These are phyloP conservation scores for Eucommia ulmoides DNA, from an alignment of 257 asterid genomes.

Conservation along the genomic window DNA sequence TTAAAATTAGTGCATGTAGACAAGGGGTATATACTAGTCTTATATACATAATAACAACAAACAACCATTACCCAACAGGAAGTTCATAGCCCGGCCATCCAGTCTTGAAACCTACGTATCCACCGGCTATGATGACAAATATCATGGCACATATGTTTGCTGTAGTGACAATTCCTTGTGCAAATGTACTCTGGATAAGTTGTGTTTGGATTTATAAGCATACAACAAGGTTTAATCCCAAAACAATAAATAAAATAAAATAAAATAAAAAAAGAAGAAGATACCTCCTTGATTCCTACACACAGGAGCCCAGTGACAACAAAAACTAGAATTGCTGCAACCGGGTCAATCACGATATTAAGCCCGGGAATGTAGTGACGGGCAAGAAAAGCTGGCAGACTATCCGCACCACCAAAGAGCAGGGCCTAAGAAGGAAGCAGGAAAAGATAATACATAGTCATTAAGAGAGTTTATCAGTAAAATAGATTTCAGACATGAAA, in stretches of 20 bases:
- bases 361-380: conserved; percentile 86
- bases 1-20: no score
- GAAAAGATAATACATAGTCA: no score
- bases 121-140: conserved; percentile 89
- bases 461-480: no score
- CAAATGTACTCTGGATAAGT: conserved; percentile 65
- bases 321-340: conserved; percentile 74
- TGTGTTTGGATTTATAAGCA: conserved; percentile 6
- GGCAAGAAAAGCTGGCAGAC: conserved; percentile 67
- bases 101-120: conserved; percentile 78
- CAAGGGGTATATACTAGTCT: no score
- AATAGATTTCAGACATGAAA: no score
- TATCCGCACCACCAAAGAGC: conserved; percentile 81
- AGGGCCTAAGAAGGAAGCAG: conserved; percentile 59
- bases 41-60: conserved; percentile 6
- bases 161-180: conserved; percentile 78
- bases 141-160: conserved; percentile 87
- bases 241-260: conserved; percentile 7
- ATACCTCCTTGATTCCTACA: conserved; percentile 90
- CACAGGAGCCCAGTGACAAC: conserved; percentile 77
- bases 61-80: conserved; percentile 53
- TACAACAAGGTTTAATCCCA: conserved; percentile 2
- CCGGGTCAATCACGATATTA: conserved; percentile 72
- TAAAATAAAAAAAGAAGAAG: background rate
- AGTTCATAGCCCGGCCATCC: conserved; percentile 99